Evolutionary conservation across 768 basidiomycete species (phyloP).

Genomic region (Lactarius evosmus): DNA sequence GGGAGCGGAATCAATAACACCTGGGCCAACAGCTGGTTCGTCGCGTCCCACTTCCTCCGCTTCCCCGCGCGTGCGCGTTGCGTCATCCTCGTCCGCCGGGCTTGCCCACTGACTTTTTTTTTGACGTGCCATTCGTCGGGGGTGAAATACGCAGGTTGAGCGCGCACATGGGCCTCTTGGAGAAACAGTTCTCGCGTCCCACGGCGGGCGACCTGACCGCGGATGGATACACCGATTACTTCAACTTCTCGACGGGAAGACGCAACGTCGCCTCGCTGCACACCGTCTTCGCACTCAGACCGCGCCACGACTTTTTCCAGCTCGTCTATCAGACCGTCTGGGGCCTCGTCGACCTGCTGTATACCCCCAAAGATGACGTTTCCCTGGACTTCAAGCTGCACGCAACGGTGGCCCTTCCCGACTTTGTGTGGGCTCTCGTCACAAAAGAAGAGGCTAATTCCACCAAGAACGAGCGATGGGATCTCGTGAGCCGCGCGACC

Average conservation of each 20-base stretch:
- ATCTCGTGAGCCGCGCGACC: conserved; percentile 60
- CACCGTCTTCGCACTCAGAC: conserved; percentile 70
- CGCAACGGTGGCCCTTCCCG: conserved; percentile 46
- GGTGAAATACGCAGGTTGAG: conserved; percentile 46
- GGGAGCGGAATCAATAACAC: conserved; percentile 59
- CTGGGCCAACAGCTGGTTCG: conserved; percentile 66
- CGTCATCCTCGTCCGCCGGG: neutral
- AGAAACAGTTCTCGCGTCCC: conserved; percentile 74
- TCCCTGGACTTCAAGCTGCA: conserved; percentile 77
- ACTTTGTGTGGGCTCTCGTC: conserved; percentile 82
- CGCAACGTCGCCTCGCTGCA: conserved; percentile 75
- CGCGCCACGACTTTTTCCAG: conserved; percentile 81
- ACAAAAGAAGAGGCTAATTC: conserved; percentile 71
- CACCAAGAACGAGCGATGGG: conserved; percentile 76
- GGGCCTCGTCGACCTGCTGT: conserved; percentile 73
- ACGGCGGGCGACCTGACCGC: conserved; percentile 49
- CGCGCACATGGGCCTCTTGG: conserved; percentile 55
- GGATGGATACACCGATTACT: conserved; percentile 78
- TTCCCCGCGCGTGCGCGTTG: neutral
- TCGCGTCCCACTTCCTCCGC: conserved; percentile 30
- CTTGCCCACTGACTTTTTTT: neutral
- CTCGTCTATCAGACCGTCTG: conserved; percentile 56
- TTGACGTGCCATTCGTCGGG: conserved; percentile 1
- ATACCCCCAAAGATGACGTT: conserved; percentile 62
- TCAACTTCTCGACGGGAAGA: conserved; percentile 84